Conservation (phyloP, 805 yeast genomes). For the Lipomyces spencermartinsiae region DNA sequence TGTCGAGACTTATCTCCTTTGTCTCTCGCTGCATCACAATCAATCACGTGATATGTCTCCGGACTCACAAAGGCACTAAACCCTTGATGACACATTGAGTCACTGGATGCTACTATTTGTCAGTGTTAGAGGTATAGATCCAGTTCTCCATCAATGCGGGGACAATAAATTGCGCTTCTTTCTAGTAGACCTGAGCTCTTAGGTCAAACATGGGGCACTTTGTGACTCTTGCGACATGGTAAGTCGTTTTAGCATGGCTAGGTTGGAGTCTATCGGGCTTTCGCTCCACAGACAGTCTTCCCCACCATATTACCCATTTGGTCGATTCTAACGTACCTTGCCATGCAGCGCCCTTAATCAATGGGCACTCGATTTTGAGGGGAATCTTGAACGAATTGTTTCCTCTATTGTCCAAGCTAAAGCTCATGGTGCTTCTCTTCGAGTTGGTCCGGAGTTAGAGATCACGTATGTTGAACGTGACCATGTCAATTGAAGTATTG, state of each 20-base stretch:
- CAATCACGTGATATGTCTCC: neutral
- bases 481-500: neutral
- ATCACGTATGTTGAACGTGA: constrained; percentile 63
- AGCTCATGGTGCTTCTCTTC: constrained; percentile 69
- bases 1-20: constrained; percentile 1
- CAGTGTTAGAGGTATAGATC: neutral
- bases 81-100: neutral
- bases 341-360: constrained; percentile 73
- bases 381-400: constrained; percentile 89
- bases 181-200: neutral
- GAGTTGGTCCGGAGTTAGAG: constrained; percentile 98
- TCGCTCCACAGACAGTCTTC: neutral
- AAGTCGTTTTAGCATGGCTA: neutral
- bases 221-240: constrained; percentile 38
- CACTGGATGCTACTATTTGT: too few species aligned
- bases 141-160: too few species aligned
- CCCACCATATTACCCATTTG: neutral
- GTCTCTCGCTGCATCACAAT: neutral
- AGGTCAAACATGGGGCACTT: constrained; percentile 33
- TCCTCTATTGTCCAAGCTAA: constrained; percentile 83
- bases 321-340: neutral
- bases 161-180: neutral
- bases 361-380: constrained; percentile 99
- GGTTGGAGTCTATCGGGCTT: neutral
- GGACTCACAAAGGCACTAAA: neutral